phyloP scores from a whole-genome alignment of 495 filamentous ascomycete genomes.

The Terfezia boudieri region DNA sequence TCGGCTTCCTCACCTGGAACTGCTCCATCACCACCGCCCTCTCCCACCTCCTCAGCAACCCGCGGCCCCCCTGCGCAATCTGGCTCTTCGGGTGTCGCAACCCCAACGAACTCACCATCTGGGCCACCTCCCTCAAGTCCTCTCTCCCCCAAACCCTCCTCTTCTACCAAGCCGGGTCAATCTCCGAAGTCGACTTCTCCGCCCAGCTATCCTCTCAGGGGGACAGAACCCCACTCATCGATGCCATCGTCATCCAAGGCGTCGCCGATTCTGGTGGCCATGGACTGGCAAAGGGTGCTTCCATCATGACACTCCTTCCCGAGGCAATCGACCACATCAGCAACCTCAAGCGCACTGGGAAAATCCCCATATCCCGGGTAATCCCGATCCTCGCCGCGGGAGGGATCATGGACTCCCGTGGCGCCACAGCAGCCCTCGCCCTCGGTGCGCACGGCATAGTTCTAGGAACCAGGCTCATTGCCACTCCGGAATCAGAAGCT shows the following conservation, averaged over 20 bases:
- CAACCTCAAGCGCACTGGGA: constrained; percentile 6
- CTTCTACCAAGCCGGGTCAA: constrained; percentile 46
- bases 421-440: constrained; percentile 38
- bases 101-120: not conserved
- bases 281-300: constrained; percentile 31
- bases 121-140: not conserved
- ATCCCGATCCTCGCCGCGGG: constrained; percentile 48
- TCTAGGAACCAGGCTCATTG: constrained; percentile 39
- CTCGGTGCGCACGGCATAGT: constrained; percentile 45
- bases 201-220: constrained; percentile 4
- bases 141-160: constrained; percentile 22
- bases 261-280: constrained; percentile 50
- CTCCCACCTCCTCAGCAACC: constrained; percentile 18
- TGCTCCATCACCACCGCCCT: constrained; percentile 26
- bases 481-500: constrained; percentile 33
- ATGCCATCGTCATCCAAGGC: constrained; percentile 53
- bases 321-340: constrained; percentile 34
- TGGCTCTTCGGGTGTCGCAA: constrained; percentile 29
- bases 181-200: constrained; percentile 30
- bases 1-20: constrained; percentile 40
- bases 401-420: constrained; percentile 45
- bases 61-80: constrained; percentile 35
- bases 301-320: constrained; percentile 34
- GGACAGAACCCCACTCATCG: constrained; percentile 8
- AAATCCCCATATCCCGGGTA: constrained; percentile 3